Percentiles rank a stretch among this genome's conserved stretches.
Conservation (phyloP, 2,329 filamentous ascomycete genomes). For the Aspergillus novoparasiticus region DNA sequence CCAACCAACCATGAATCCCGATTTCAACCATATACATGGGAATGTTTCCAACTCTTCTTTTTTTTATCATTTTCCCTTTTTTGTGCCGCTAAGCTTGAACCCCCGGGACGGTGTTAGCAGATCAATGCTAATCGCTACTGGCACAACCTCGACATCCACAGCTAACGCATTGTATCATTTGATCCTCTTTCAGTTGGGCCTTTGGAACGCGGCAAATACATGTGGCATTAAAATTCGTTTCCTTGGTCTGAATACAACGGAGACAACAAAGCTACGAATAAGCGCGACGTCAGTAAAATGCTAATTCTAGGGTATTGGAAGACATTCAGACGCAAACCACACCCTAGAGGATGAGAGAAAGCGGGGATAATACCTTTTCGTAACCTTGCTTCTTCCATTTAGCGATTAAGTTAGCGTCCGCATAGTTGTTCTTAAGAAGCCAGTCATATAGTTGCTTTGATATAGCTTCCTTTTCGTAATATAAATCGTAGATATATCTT, state of each 20-base stretch:
- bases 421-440: conserved; percentile 94
- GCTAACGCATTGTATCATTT: conserved; percentile 89
- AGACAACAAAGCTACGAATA: conserved; percentile 77
- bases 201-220: conserved; percentile 95
- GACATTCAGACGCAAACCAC: background rate
- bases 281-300: background rate
- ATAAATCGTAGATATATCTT: conserved; percentile 94
- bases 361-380: conserved; percentile 69
- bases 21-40: background rate
- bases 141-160: conserved; percentile 92
- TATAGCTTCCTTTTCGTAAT: conserved; percentile 97
- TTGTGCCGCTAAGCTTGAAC: background rate
- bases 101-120: background rate
- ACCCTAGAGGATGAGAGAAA: conserved; percentile 1
- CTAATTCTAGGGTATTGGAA: background rate
- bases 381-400: conserved; percentile 99
- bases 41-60: background rate
- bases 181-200: conserved; percentile 84
- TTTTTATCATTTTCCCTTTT: background rate
- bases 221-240: conserved; percentile 97
- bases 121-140: conserved; percentile 68
- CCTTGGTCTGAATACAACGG: conserved; percentile 97
- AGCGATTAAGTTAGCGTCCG: conserved; percentile 91
- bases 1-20: background rate
- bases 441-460: conserved; percentile 91